Base-by-base conservation (phyloP, 768 basidiomycete species). In the Calocybe cyanea region DNA sequence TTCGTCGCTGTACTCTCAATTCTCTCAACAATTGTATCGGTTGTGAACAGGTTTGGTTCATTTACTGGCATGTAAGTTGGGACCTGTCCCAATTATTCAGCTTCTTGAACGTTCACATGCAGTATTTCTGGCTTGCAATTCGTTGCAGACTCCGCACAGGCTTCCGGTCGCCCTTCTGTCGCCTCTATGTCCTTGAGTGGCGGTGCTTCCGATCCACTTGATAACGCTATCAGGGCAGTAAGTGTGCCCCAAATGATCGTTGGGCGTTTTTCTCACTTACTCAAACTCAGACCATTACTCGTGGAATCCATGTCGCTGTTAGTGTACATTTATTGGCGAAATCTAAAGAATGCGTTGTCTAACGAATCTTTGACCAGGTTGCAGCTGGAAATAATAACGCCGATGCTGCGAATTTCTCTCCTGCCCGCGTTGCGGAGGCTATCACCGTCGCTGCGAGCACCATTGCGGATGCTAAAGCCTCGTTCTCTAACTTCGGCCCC, bases 401-500 rank as follows among this genome's bases (percentile, higher is more conserved):
- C 21, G 36, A 45, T 38, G 44, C 44, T 14, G 24, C 10, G 4
- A 30, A 15, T 17, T 17, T 18, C 17, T 45, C 44, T 14, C 44
- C 44, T 19, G 44, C 44, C 24, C 44, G 44, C 15, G 18, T 25
- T 18, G 21, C 44, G 15, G 37, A 15, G 5, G 44, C 19, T 14
- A 21, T 45, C 7, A 38, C 44, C n/a, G 44, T 45, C 8, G 44
- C 35, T 15, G 44, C 64, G n/a, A 51, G 51, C 18, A 57, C 47
- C 28, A 61, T 65, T 45, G 36, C 49, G 6, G 63, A 60, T 41
- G 36, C 48, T 9, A 48, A 56, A 10, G 59, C 61, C 10, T 51
- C 39, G 10, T 62, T 60, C 60, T 66, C 64, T 23, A 64, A 64
- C 53, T 63, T 45, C 31, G 64, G 64, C 15, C 31, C 56, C 7